Percentiles rank a stretch among this genome's conserved stretches.
phyloP scores from a whole-genome alignment of 2,329 filamentous ascomycete genomes.

The Dendrostoma leiphaemia region DNA sequence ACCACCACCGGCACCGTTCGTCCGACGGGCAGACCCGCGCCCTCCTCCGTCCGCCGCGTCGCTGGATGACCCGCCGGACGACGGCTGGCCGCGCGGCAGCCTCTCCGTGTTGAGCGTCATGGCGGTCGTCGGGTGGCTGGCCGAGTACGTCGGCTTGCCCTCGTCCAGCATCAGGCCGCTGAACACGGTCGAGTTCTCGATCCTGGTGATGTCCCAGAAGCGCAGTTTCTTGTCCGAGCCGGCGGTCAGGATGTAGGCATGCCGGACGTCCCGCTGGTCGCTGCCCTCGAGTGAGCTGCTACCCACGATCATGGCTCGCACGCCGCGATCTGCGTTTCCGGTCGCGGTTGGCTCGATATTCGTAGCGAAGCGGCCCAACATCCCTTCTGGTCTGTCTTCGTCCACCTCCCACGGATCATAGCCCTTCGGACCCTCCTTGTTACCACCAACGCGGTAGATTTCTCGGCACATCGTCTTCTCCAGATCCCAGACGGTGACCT shows the following conservation, averaged over 20 bases:
- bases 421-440: slow-evolving; percentile 58
- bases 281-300: slow-evolving; percentile 60
- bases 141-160: slow-evolving; percentile 69
- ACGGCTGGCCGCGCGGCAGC: slow-evolving; percentile 35
- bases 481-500: slow-evolving; percentile 93
- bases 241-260: slow-evolving; percentile 82
- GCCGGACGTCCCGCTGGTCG: slow-evolving; percentile 68
- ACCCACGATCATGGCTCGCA: slow-evolving; percentile 72
- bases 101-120: slow-evolving; percentile 68
- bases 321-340: slow-evolving; percentile 60
- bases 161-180: slow-evolving; percentile 74
- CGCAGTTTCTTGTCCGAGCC: slow-evolving; percentile 88
- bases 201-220: slow-evolving; percentile 84
- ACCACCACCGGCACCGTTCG: slow-evolving; percentile 2
- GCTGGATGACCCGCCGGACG: slow-evolving; percentile 28
- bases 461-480: slow-evolving; percentile 88
- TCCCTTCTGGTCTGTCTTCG: slow-evolving; percentile 81
- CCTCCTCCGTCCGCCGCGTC: slow-evolving; percentile 24
- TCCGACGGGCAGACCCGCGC: slow-evolving; percentile 7
- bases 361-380: slow-evolving; percentile 82
- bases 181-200: slow-evolving; percentile 76
- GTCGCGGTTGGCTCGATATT: slow-evolving; percentile 62
- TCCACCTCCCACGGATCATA: slow-evolving; percentile 89
- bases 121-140: slow-evolving; percentile 59
- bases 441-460: slow-evolving; percentile 72